Evolutionary conservation across 2,329 filamentous ascomycete genomes (phyloP).

Genomic region (Aspergillus sclerotialis): DNA sequence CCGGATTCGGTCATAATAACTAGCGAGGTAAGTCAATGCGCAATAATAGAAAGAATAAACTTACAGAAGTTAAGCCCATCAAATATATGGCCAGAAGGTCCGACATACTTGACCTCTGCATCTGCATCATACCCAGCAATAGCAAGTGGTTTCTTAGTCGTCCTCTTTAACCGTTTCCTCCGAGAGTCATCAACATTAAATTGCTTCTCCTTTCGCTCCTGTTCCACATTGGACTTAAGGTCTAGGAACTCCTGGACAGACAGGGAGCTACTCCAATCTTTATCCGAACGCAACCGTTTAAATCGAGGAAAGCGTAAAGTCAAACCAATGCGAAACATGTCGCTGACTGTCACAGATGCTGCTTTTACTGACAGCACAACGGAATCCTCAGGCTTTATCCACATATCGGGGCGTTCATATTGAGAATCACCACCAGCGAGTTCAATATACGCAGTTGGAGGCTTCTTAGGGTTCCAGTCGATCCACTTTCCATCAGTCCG

Average conservation of each 20-base stretch:
- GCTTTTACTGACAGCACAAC: slow-evolving; percentile 86
- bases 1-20: slow-evolving; percentile 68
- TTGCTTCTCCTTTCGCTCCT: slow-evolving; percentile 64
- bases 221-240: slow-evolving; percentile 61
- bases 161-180: slow-evolving; percentile 57
- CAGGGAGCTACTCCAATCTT: slow-evolving; percentile 72
- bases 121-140: slow-evolving; percentile 63
- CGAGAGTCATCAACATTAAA: slow-evolving; percentile 63
- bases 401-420: slow-evolving; percentile 76
- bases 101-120: slow-evolving; percentile 47
- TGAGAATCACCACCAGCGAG: slow-evolving; percentile 71
- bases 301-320: slow-evolving; percentile 91
- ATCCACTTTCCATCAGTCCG: slow-evolving; percentile 87
- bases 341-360: slow-evolving; percentile 65
- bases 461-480: slow-evolving; percentile 70
- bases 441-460: slow-evolving; percentile 71
- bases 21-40: slow-evolving; percentile 13
- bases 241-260: slow-evolving; percentile 70
- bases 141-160: slow-evolving; percentile 59
- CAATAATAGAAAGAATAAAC: slow-evolving; percentile 6
- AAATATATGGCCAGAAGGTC: slow-evolving; percentile 60
- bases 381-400: slow-evolving; percentile 86
- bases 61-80: slow-evolving; percentile 67
- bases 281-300: slow-evolving; percentile 72
- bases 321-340: slow-evolving; percentile 67